These are phyloP conservation scores for Dendrobium chrysotoxum DNA, from an alignment of 106 monocot genomes.

Conservation along the genomic window DNA sequence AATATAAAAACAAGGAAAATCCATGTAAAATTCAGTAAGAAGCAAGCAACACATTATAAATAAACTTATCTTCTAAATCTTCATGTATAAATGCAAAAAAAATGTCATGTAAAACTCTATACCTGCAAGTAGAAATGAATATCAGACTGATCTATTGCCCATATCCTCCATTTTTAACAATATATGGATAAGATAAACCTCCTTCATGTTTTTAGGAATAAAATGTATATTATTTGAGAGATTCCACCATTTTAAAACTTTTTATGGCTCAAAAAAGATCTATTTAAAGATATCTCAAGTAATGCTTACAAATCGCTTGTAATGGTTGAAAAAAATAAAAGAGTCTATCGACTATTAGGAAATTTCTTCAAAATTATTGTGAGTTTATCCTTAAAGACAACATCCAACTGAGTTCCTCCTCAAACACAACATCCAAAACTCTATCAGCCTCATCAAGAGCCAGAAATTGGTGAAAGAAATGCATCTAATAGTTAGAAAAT, in stretches of 20 bases:
- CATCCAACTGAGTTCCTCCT: conserved; percentile 72
- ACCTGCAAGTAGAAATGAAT: conserved; percentile 90
- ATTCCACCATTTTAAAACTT: too few relatives aligned
- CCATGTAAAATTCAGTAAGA: too few relatives aligned
- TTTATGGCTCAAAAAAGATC: conserved; percentile 75
- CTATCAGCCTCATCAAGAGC: conserved; percentile 98
- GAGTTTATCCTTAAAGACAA: conserved; percentile 69
- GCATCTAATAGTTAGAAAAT: too few relatives aligned
- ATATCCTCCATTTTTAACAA: conserved; percentile 69
- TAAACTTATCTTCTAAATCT: too few relatives aligned
- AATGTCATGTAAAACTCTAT: too few relatives aligned
- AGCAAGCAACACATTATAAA: too few relatives aligned
- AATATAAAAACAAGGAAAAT: too few relatives aligned
- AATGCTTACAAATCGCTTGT: conserved; percentile 56
- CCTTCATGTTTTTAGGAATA: too few relatives aligned
- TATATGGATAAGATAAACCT: too few relatives aligned
- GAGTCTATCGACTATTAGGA: conserved; percentile 73
- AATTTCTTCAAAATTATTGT: conserved; percentile 64
- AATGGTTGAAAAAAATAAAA: conserved; percentile 90
- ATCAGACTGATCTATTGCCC: conserved; percentile 68
- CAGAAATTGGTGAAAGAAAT: conserved; percentile 47
- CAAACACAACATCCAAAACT: conserved; percentile 82
- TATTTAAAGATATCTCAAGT: conserved; percentile 57
- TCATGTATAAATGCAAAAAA: too few relatives aligned
- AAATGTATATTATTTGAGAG: too few relatives aligned